These are phyloP conservation scores for Colletotrichum sp. DNA, from an alignment of 2,329 filamentous ascomycete species.

Conservation along the genomic window DNA sequence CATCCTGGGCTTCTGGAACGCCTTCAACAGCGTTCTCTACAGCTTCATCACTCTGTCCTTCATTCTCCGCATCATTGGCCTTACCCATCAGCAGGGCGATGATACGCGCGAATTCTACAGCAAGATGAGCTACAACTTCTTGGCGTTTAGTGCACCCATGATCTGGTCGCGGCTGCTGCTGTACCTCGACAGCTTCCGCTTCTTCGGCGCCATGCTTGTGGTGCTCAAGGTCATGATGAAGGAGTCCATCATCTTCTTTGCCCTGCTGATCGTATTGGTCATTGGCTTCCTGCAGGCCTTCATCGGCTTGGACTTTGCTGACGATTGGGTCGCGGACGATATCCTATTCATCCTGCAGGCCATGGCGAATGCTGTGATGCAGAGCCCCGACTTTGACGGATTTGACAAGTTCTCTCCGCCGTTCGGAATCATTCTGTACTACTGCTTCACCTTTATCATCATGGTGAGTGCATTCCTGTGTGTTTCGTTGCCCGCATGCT, in stretches of 20 bases:
- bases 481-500: neutral
- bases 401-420: slow-evolving; percentile 93
- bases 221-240: slow-evolving; percentile 96
- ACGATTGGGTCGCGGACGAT: slow-evolving; percentile 73
- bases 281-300: slow-evolving; percentile 93
- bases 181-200: slow-evolving; percentile 91
- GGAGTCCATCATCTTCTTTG: slow-evolving; percentile 95
- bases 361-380: slow-evolving; percentile 91
- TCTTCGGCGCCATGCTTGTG: slow-evolving; percentile 98
- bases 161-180: slow-evolving; percentile 94
- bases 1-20: slow-evolving; percentile 97
- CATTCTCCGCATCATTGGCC: slow-evolving; percentile 77
- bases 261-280: slow-evolving; percentile 82
- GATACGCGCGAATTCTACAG: slow-evolving; percentile 70
- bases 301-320: slow-evolving; percentile 85
- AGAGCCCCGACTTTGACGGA: slow-evolving; percentile 84
- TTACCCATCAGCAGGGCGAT: slow-evolving; percentile 62
- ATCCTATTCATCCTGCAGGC: slow-evolving; percentile 76
- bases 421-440: slow-evolving; percentile 95
- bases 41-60: slow-evolving; percentile 79
- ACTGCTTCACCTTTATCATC: slow-evolving; percentile 96
- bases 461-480: slow-evolving; percentile 65
- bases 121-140: slow-evolving; percentile 87
- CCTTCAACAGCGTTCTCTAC: slow-evolving; percentile 89
- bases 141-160: slow-evolving; percentile 93